A percentile compares a stretch with the other conserved stretches of the same genome.
These are phyloP conservation scores for Xylariaceae sp. DNA, from an alignment of 2,329 filamentous ascomycete genomes.

Conservation along the genomic window DNA sequence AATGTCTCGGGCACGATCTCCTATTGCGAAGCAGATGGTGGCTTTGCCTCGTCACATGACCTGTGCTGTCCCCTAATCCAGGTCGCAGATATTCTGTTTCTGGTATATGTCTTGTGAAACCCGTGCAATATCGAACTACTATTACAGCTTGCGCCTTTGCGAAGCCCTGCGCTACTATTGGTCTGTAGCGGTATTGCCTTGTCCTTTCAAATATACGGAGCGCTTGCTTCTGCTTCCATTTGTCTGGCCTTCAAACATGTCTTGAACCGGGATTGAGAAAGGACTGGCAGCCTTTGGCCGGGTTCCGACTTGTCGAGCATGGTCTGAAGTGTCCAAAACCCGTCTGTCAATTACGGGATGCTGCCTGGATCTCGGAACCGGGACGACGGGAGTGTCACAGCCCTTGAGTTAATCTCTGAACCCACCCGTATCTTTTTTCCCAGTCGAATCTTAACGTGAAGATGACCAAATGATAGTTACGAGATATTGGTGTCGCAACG, in stretches of 20 bases:
- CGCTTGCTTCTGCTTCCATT: too few relatives aligned
- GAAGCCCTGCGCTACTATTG: too few relatives aligned
- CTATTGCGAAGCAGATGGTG: conserved; percentile 1
- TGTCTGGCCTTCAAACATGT: too few relatives aligned
- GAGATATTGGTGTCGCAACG: background rate
- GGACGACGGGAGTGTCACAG: conserved; percentile 25
- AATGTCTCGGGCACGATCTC: conserved; percentile 3
- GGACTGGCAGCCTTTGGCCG: background rate
- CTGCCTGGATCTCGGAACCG: conserved; percentile 26
- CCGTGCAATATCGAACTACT: background rate
- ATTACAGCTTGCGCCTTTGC: too few relatives aligned
- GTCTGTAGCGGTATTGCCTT: too few relatives aligned
- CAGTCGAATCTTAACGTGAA: too few relatives aligned
- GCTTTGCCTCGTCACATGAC: conserved; percentile 16
- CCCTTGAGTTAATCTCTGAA: background rate
- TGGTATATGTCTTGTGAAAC: conserved; percentile 11
- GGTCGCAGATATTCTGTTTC: conserved; percentile 7
- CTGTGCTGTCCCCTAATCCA: conserved; percentile 1
- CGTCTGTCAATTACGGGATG: background rate
- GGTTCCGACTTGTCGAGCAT: too few relatives aligned
- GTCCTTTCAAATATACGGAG: too few relatives aligned
- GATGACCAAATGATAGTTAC: too few relatives aligned
- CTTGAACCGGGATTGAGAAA: background rate
- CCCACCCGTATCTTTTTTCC: too few relatives aligned
- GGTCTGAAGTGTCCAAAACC: too few relatives aligned